Percentiles rank a stretch among this genome's conserved stretches.
Evolutionary conservation across 306 rosid species (phyloP).

Genomic region (Mucuna pruriens): DNA sequence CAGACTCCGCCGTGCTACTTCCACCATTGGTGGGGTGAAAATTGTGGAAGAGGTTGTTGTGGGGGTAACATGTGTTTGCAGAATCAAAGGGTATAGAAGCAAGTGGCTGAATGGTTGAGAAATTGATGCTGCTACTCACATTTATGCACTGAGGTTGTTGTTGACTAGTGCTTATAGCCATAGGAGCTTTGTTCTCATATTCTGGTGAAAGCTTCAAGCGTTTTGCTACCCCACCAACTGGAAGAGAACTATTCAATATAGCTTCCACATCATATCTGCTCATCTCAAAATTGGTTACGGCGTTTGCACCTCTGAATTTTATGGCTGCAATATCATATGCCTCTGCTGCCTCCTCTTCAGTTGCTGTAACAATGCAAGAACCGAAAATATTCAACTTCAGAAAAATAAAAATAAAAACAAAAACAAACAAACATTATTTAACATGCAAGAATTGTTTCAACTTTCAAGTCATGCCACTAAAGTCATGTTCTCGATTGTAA

Average conservation of each 20-base stretch:
- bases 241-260: slow-evolving; percentile 65
- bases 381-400: background rate
- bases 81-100: slow-evolving; percentile 54
- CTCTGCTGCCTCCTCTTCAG: slow-evolving; percentile 97
- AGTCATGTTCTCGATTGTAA: background rate
- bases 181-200: slow-evolving; percentile 52
- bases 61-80: slow-evolving; percentile 55
- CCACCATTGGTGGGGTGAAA: slow-evolving; percentile 42
- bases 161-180: slow-evolving; percentile 21
- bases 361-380: slow-evolving; percentile 52
- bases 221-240: slow-evolving; percentile 76
- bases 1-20: slow-evolving; percentile 28
- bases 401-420: background rate
- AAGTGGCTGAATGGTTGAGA: slow-evolving; percentile 55
- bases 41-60: slow-evolving; percentile 55
- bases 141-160: slow-evolving; percentile 43
- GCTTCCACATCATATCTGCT: slow-evolving; percentile 70
- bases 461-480: background rate
- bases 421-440: background rate
- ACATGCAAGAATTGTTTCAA: background rate
- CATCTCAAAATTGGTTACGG: slow-evolving; percentile 88
- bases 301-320: slow-evolving; percentile 77
- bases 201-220: slow-evolving; percentile 73
- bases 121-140: slow-evolving; percentile 56
- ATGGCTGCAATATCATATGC: slow-evolving; percentile 94